Evolutionary conservation across 2,329 filamentous ascomycete species (phyloP), one percentile per base, ranked within the genome.

Genomic region (Rhexocercosporidium sp.): DNA sequence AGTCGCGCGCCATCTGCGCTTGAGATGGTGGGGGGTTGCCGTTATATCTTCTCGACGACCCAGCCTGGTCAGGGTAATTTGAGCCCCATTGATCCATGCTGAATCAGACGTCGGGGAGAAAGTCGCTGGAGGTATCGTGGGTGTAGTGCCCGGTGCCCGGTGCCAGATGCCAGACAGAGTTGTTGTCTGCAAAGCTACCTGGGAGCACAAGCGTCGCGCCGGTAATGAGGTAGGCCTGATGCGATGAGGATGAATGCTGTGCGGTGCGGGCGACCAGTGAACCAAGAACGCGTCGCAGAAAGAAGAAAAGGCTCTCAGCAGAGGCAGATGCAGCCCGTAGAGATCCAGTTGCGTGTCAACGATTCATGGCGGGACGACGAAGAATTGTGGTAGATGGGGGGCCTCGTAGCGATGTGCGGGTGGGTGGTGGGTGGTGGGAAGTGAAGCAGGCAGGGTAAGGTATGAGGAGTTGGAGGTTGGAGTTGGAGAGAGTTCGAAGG

Each of bases 21-120:
- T 84, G 83, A 66, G 70, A 69, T 69, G 78, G 78, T 66, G 80
- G 78, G 74, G 80, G 77, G 72, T 80, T 80, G 78, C 84, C 84
- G 79, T 87, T 89, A 79, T 89, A 90, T 81, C 90, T 87, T 81
- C 86, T 85, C 76, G 89, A 84, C 78, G 86, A 85, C 77, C 84
- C 85, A 76, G 85, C 80, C 78, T 88, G 82, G 79, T 92, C 89
- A 78, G 86, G 81, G 80, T 92, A 92, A 71, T 85, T 79, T 60
- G 71, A 69, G 81, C 89, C 87, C 89, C 89, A 92, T 83, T 90
- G 82, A 81, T 87, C 85, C 85, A 88, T 86, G 75, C 73, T 77
- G 74, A 74, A 62, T 69, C 67, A 66, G 54, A 62, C 44, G 62
- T 54, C 59, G 59, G 49, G 53, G 64, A 61, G 27, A 51, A 49